Evolutionary conservation across 2,329 filamentous ascomycete species (phyloP).

Genomic region (Alternaria consortialis): DNA sequence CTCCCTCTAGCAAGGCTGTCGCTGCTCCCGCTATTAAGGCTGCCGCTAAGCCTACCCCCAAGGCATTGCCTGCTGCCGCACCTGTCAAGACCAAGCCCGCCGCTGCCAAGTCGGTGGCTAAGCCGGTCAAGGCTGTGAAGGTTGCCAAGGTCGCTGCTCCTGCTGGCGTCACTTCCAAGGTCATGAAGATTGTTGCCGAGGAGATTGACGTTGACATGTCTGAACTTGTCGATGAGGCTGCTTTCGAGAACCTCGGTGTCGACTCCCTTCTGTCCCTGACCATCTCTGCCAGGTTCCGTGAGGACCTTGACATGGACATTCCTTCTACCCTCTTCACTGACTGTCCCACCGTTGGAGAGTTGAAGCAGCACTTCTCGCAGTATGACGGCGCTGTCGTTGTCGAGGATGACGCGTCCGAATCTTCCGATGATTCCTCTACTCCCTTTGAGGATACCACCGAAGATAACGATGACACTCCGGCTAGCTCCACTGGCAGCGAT

Average conservation of each 20-base stretch:
- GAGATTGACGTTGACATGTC: conserved; percentile 68
- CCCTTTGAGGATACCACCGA: conserved; percentile 52
- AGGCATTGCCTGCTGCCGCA: conserved; percentile 49
- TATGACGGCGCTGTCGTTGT: conserved; percentile 54
- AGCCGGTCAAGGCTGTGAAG: conserved; percentile 57
- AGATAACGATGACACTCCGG: conserved; percentile 54
- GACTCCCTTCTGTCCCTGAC: conserved; percentile 69
- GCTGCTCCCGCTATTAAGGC: conserved; percentile 46
- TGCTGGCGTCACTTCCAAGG: conserved; percentile 59
- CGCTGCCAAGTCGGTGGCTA: conserved; percentile 61
- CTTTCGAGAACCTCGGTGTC: conserved; percentile 69
- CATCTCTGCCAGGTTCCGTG: conserved; percentile 69
- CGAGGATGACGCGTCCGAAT: conserved; percentile 54
- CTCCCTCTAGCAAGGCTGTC: conserved; percentile 62
- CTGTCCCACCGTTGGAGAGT: conserved; percentile 66
- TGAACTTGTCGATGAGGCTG: conserved; percentile 67
- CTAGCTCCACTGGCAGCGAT: conserved; percentile 59
- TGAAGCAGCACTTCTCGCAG: conserved; percentile 65
- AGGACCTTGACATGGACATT: conserved; percentile 68
- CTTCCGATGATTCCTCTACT: conserved; percentile 52
- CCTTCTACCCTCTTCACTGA: conserved; percentile 68
- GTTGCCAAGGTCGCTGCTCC: conserved; percentile 54
- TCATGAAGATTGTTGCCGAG: conserved; percentile 73
- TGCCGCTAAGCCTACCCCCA: conserved; percentile 47
- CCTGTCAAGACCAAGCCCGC: conserved; percentile 42